These are phyloP conservation scores for Agastache rugosa DNA, from an alignment of 257 asterid genomes.

Conservation along the genomic window DNA sequence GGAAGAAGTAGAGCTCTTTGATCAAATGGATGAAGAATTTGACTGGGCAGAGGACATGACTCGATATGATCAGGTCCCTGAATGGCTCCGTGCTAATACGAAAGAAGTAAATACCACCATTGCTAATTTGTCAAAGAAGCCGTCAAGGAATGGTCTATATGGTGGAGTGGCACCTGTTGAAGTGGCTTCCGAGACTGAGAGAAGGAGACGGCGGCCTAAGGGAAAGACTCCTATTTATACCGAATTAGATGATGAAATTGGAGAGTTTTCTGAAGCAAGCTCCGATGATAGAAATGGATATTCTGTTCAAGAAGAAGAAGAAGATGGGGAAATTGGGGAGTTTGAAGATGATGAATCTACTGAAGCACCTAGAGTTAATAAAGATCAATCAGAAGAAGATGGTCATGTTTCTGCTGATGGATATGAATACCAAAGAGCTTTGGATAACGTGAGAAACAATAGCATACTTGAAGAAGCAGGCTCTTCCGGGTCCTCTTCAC, in stretches of 20 bases:
- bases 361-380: slow-evolving; percentile 56
- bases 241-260: slow-evolving; percentile 92
- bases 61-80: slow-evolving; percentile 84
- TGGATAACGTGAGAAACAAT: slow-evolving; percentile 51
- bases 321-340: slow-evolving; percentile 80
- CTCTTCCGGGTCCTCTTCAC: slow-evolving; percentile 93
- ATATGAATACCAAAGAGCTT: slow-evolving; percentile 60
- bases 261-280: slow-evolving; percentile 86
- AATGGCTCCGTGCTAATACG: slow-evolving; percentile 90
- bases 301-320: slow-evolving; percentile 69
- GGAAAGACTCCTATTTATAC: slow-evolving; percentile 84
- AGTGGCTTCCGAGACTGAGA: slow-evolving; percentile 69
- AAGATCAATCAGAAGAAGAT: slow-evolving; percentile 83
- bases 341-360: slow-evolving; percentile 83
- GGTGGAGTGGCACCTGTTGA: slow-evolving; percentile 65
- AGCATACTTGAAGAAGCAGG: slow-evolving; percentile 66
- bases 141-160: slow-evolving; percentile 59
- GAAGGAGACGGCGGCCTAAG: slow-evolving; percentile 88
- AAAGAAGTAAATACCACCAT: slow-evolving; percentile 79
- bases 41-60: slow-evolving; percentile 97
- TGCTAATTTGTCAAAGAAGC: slow-evolving; percentile 81
- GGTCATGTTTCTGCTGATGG: slow-evolving; percentile 63
- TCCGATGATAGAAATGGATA: slow-evolving; percentile 79
- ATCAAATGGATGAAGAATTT: slow-evolving; percentile 97
- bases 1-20: slow-evolving; percentile 91